Percentiles rank a stretch among this genome's conserved stretches.
Evolutionary conservation across 768 basidiomycete genomes (phyloP).

Genomic region (Rhodotorula sphaerocarpa): DNA sequence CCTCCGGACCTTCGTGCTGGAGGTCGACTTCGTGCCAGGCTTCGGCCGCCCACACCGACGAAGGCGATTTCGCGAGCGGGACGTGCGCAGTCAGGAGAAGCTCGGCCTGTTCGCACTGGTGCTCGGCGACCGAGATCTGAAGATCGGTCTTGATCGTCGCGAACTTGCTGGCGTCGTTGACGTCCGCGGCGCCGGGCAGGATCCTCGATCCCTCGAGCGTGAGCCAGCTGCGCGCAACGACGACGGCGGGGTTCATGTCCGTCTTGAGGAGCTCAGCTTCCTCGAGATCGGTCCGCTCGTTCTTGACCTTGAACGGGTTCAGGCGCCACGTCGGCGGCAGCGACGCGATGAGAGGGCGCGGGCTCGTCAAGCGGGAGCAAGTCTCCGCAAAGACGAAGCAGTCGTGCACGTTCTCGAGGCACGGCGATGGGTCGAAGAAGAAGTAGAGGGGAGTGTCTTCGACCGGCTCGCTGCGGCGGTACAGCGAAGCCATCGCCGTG

Average conservation of each 20-base stretch:
- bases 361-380: conserved; percentile 68
- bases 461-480: conserved; percentile 58
- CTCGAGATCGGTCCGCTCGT: not conserved
- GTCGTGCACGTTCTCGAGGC: conserved; percentile 65
- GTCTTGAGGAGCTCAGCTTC: conserved; percentile 45
- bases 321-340: conserved; percentile 70
- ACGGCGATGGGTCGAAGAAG: conserved; percentile 70
- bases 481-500: conserved; percentile 73
- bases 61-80: conserved; percentile 53
- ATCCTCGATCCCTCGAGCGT: conserved; percentile 31
- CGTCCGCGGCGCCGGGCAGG: conserved; percentile 6
- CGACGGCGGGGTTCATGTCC: conserved; percentile 56
- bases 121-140: conserved; percentile 51
- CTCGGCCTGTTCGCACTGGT: conserved; percentile 64
- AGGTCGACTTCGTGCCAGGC: conserved; percentile 75
- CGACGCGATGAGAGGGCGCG: conserved; percentile 65
- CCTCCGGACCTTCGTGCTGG: conserved; percentile 64
- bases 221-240: conserved; percentile 14
- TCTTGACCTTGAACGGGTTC: not conserved
- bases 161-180: conserved; percentile 50
- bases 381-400: conserved; percentile 75
- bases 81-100: conserved; percentile 71
- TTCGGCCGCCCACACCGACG: conserved; percentile 62
- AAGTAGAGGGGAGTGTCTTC: conserved; percentile 50
- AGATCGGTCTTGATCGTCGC: conserved; percentile 56